Evolutionary conservation across 345 rosid genomes (phyloP).

Genomic region (Melaleuca quinquenervia): DNA sequence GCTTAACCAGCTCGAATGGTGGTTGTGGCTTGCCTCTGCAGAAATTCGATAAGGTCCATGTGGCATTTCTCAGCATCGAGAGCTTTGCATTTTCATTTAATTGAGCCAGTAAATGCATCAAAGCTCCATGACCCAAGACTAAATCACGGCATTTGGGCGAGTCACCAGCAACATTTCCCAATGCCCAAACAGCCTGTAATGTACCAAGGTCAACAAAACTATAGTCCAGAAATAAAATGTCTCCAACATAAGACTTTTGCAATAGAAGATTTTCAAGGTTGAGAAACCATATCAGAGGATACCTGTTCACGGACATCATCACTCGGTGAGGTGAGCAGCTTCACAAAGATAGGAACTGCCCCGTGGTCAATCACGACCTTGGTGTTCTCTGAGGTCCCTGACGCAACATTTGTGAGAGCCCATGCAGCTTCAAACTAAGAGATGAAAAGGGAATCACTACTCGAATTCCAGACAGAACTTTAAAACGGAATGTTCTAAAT

Average conservation of each 20-base stretch:
- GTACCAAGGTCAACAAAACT: neutral
- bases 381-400: constrained; percentile 84
- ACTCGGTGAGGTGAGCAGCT: constrained; percentile 65
- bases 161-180: constrained; percentile 95
- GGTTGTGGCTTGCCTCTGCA: constrained; percentile 98
- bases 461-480: neutral
- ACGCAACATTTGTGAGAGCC: constrained; percentile 92
- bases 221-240: neutral
- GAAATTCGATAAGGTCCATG: constrained; percentile 94
- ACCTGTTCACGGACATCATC: constrained; percentile 98
- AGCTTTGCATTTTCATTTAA: constrained; percentile 81
- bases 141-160: constrained; percentile 88
- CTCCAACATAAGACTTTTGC: neutral
- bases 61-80: constrained; percentile 93
- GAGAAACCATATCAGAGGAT: neutral
- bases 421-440: constrained; percentile 86
- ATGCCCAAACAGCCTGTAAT: constrained; percentile 83
- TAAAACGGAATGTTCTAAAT: neutral
- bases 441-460: neutral
- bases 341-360: constrained; percentile 75
- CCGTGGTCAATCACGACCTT: constrained; percentile 76
- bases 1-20: constrained; percentile 72
- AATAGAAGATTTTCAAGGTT: neutral
- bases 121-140: constrained; percentile 67
- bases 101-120: constrained; percentile 57